Conservation (phyloP, 2,329 filamentous ascomycete species). For the Ophiocordyceps australis region DNA sequence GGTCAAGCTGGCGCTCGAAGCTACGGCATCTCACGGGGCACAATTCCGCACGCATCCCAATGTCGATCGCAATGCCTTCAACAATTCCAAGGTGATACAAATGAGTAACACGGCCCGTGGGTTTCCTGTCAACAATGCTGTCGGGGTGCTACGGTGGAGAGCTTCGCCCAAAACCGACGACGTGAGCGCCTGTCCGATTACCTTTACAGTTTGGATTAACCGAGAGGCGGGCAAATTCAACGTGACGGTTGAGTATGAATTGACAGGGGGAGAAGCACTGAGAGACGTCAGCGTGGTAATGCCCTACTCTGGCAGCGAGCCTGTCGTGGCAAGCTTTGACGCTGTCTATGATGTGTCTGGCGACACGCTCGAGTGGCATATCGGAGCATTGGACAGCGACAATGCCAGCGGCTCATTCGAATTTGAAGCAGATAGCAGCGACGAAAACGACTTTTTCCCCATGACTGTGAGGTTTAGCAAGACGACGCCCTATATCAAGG, state of each 20-base stretch:
- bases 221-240: conserved; percentile 71
- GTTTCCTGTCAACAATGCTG: conserved; percentile 87
- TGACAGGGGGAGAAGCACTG: conserved; percentile 61
- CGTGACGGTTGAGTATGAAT: conserved; percentile 89
- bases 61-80: conserved; percentile 80
- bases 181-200: conserved; percentile 68
- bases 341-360: conserved; percentile 86
- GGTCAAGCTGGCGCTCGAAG: conserved; percentile 66
- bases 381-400: conserved; percentile 68
- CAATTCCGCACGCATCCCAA: conserved; percentile 95
- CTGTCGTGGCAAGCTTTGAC: conserved; percentile 81
- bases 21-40: conserved; percentile 62
- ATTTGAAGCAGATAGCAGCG: conserved; percentile 75
- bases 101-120: conserved; percentile 75
- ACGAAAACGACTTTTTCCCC: conserved; percentile 94
- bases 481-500: conserved; percentile 70
- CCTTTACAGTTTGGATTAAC: conserved; percentile 96
- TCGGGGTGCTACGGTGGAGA: conserved; percentile 87
- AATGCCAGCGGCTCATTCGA: conserved; percentile 81
- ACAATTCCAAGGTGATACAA: conserved; percentile 66
- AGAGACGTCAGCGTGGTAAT: conserved; percentile 78
- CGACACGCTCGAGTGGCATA: conserved; percentile 84
- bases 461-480: conserved; percentile 88
- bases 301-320: conserved; percentile 71
- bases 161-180: conserved; percentile 69